These are phyloP conservation scores for Eucalyptus guilfoylei DNA, from an alignment of 345 rosid species.

Conservation along the genomic window DNA sequence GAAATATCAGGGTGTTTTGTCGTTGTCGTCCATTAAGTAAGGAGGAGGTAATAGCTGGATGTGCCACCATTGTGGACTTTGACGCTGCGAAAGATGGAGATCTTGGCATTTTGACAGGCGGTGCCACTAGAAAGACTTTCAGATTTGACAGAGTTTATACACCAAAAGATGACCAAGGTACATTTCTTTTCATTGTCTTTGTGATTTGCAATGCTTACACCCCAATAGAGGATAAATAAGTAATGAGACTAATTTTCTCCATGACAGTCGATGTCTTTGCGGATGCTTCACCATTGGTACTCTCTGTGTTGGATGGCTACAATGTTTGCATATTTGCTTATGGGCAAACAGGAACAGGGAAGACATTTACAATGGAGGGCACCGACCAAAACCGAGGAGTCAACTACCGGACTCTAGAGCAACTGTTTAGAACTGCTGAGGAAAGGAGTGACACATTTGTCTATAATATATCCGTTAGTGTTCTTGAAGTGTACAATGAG, in stretches of 20 bases:
- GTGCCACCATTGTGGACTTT: constrained; percentile 58
- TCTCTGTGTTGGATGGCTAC: constrained; percentile 91
- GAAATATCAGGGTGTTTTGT: constrained; percentile 92
- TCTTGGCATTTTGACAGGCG: constrained; percentile 57
- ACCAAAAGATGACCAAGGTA: constrained; percentile 93
- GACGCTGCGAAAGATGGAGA: constrained; percentile 87
- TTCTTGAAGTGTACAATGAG: constrained; percentile 95
- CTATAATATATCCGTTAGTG: constrained; percentile 80
- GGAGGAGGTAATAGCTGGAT: constrained; percentile 49
- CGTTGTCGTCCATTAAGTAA: constrained; percentile 84
- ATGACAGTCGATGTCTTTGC: constrained; percentile 75
- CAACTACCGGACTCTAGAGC: constrained; percentile 85
- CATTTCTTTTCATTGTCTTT: neutral
- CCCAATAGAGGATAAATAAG: neutral
- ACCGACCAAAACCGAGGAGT: constrained; percentile 78
- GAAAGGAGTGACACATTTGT: constrained; percentile 70
- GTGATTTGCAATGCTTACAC: neutral
- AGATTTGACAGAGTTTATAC: constrained; percentile 84
- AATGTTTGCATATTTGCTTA: constrained; percentile 96
- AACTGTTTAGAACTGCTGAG: constrained; percentile 54
- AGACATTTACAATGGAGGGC: constrained; percentile 99
- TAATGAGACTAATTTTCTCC: neutral
- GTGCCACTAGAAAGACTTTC: constrained; percentile 51
- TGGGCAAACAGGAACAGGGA: constrained; percentile 98
- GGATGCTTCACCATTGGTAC: constrained; percentile 85